Base-by-base conservation (phyloP, 768 basidiomycete genomes). In the Leccinum pellstonianum region DNA sequence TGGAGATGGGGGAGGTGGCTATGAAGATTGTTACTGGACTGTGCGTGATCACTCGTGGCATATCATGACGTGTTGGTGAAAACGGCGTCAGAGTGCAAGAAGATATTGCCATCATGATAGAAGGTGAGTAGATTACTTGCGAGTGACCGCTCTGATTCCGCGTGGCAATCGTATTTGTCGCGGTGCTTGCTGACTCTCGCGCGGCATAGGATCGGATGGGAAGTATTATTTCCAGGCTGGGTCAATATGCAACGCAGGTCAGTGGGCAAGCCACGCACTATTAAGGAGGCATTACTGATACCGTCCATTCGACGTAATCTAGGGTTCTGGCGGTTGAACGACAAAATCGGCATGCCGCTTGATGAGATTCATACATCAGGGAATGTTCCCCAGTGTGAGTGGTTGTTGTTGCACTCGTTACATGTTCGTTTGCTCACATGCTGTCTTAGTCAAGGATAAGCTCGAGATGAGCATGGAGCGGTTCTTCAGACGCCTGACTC, bases 301-400 rank as follows among this genome's bases (percentile, higher is more conserved):
- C 15, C 4, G 54, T 47, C 3, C 9, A 52, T 54, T 21, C 38
- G 4, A 61, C 60, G 57, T 61, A 47, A 61, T 35, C 46, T 66
- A 88, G 90, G 90, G 23, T 86, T 83, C 62, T 91, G 90, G 91
- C 80, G 89, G 17, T 79, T 91, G 75, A 70, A 80, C 62, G 89
- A 91, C 73, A 91, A 91, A 75, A 82, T 89, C 56, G 91, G 90
- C 7, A 76, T 86, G 65, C 77, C 85, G 21, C 75, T 91, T 38
- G 85, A 90, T 56, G 85, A 90, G 56, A 90, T 91, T 47, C 90
- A 92, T 72, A 72, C 77, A 56, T 77, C 80, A 27, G 90, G 91
- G 27, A 76, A 86, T 66, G 90, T 91, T 41, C 88, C 90, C 17
- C 83, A 83, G 72, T 90, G 88, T 87, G 71, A 68, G 86, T 64